Base-by-base conservation (phyloP, 169 alveolate species). In the Plasmodium blacklocki region DNA sequence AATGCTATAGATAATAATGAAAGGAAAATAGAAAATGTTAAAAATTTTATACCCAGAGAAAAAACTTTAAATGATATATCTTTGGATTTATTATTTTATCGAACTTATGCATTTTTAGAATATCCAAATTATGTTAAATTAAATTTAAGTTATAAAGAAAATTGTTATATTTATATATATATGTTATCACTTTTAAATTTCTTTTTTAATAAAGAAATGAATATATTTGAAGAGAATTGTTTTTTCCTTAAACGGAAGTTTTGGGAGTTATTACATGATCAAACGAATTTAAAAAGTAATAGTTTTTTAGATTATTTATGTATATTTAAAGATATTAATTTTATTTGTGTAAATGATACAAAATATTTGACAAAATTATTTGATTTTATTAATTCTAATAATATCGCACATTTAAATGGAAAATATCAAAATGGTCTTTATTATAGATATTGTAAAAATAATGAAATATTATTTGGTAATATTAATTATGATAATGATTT, bases 261-360 rank as follows among this genome's bases (percentile, higher is more conserved):
- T 47, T 78, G 89, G 89, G 63, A 66, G 19, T 58, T 78, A 78
- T 29, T 78, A 21, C 89, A 78, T 58, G 78, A 78, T 7, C 72
- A 70, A 50, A 52, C 89, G 2, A 78, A 78, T 52, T 32, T 78
- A 21, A 78, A 66, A 59, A 78, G 78, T 0, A 54, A 66, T 70
- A 43, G 67, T 50, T 78, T 78, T 78, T 66, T 78, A 47, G 89
- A 78, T 9, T 66, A 52, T 66, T 54, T 78, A 64, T n/a, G 15
- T 49, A 23, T 66, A 32, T 78, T 64, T 26, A 78, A 78, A 71
- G 63, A 78, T 63, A 49, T 47, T 11, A 21, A 63, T 66, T 78
- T 78, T 66, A 49, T 9, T 19, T 66, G 67, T 71, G 9, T 78
- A 6, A 54, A 21, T 29, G 47, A 63, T 52, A 78, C 71, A 50